These are phyloP conservation scores for Pestalotiopsis sp. DNA, from an alignment of 2,329 filamentous ascomycete species.

Conservation along the genomic window DNA sequence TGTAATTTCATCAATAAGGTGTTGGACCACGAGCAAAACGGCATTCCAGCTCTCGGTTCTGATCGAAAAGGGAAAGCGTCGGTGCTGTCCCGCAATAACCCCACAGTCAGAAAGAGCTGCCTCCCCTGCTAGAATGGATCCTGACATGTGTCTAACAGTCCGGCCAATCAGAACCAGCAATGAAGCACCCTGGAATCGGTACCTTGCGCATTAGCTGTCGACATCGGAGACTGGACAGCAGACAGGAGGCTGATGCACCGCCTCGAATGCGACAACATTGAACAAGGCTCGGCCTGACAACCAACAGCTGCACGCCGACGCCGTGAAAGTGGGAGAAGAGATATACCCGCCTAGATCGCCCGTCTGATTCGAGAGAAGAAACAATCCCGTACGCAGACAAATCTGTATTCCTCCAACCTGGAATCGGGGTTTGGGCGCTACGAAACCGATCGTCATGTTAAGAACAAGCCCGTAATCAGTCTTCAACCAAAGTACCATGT, in stretches of 20 bases:
- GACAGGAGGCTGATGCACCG: constrained; percentile 8
- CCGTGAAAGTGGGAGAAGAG: neutral
- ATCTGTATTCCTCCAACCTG: neutral
- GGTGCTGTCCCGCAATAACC: neutral
- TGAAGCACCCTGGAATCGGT: neutral
- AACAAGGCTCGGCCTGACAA: neutral
- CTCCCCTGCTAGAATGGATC: neutral
- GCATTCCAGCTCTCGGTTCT: neutral
- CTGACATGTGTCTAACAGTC: constrained; percentile 3
- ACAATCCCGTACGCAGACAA: neutral
- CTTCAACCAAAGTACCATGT: constrained; percentile 62
- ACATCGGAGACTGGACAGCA: neutral
- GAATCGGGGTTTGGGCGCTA: neutral
- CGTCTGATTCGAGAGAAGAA: neutral
- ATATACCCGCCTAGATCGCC: neutral
- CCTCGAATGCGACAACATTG: constrained; percentile 5
- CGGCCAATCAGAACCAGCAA: neutral
- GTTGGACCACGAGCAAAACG: neutral
- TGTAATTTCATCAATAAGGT: neutral
- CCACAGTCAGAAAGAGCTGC: neutral
- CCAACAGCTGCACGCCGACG: neutral
- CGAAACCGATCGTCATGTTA: constrained; percentile 8
- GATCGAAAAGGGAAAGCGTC: neutral
- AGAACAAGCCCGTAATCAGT: neutral
- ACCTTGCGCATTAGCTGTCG: neutral